phyloP scores from a whole-genome alignment of 768 basidiomycete species.

The Russula sp. region DNA sequence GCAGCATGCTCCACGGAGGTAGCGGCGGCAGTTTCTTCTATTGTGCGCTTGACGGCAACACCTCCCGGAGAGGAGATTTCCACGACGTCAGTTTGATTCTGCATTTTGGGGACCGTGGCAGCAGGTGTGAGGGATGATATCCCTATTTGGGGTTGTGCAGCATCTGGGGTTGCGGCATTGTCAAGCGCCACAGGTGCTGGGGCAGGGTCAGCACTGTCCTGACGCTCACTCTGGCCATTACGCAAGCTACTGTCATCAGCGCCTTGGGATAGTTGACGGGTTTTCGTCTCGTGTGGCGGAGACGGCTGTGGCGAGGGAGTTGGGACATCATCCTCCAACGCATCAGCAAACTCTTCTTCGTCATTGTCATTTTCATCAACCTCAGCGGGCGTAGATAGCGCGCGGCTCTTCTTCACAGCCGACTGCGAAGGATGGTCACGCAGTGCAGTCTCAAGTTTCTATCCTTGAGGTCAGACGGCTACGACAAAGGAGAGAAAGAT shows the following conservation, averaged over 20 bases:
- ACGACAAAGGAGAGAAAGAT: not conserved
- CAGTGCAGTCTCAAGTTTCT: slow-evolving; percentile 13
- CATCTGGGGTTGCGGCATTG: slow-evolving; percentile 34
- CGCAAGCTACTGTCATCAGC: slow-evolving; percentile 77
- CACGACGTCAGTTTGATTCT: slow-evolving; percentile 9
- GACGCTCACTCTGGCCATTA: slow-evolving; percentile 41
- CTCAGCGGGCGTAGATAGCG: slow-evolving; percentile 48
- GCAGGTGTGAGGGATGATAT: slow-evolving; percentile 4
- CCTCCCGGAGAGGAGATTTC: not conserved
- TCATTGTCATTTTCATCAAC: slow-evolving; percentile 57
- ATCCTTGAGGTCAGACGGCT: not conserved
- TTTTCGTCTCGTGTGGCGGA: slow-evolving; percentile 76
- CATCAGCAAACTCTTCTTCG: slow-evolving; percentile 25
- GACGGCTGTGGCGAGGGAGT: slow-evolving; percentile 43
- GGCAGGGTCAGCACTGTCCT: slow-evolving; percentile 12
- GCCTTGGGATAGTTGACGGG: slow-evolving; percentile 72
- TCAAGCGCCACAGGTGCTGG: slow-evolving; percentile 7
- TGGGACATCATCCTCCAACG: slow-evolving; percentile 26
- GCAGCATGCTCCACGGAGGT: slow-evolving; percentile 3
- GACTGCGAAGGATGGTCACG: slow-evolving; percentile 54
- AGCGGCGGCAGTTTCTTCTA: not conserved
- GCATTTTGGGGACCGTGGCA: slow-evolving; percentile 8
- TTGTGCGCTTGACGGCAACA: not conserved
- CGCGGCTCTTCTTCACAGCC: slow-evolving; percentile 75
- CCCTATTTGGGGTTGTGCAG: slow-evolving; percentile 34